Base-by-base conservation (phyloP, 2,329 filamentous ascomycete species). In the Alternaria metachromatica region DNA sequence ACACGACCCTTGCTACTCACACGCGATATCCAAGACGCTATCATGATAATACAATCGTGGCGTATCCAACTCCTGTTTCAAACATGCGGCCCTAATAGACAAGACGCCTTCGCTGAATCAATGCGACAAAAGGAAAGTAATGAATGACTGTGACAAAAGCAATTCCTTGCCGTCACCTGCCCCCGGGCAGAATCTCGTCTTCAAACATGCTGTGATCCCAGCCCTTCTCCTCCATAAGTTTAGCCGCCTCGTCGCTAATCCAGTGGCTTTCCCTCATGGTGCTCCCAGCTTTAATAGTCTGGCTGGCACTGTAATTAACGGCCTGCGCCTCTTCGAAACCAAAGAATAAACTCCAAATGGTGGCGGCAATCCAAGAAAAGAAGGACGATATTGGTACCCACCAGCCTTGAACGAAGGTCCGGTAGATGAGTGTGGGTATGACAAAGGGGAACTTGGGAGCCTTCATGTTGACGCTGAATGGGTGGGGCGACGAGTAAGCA, bases 391-490 rank as follows among this genome's bases (percentile, higher is more conserved):
- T 55, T 6, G 81, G 80, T 5, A 65, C 58, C 77, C 80, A 81
- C 55, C 81, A 76, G 5, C 62, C 60, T 30, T 70, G 72, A 28
- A 79, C 63, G 6, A 82, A 72, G 6, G 77, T 78, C 20, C 82
- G 75, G 50, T 81, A 86, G 4, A 87, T 61, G 72, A 89, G 81
- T 4, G 86, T 88, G 4, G 86, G 85, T 6, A 87, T 80, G 6
- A 87, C 86, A 63, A 84, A 87, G 0, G 87, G 87, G 55, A 84
- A 86, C 21, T 79, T 71, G 0, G 87, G 87, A 10, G 85, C 85
- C 64, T 87, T 79, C 20, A 82, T 82, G 46, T 83, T 79, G 33
- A 87, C 78, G 57, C 84, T 85, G 63, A 84, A 86, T 21, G 83
- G 84, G 37, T 81, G 76, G 67, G 67, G 68, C 25, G 87, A 87